These are phyloP conservation scores for Colletotrichum endophyticum DNA, from an alignment of 2,329 filamentous ascomycete species.

Conservation along the genomic window DNA sequence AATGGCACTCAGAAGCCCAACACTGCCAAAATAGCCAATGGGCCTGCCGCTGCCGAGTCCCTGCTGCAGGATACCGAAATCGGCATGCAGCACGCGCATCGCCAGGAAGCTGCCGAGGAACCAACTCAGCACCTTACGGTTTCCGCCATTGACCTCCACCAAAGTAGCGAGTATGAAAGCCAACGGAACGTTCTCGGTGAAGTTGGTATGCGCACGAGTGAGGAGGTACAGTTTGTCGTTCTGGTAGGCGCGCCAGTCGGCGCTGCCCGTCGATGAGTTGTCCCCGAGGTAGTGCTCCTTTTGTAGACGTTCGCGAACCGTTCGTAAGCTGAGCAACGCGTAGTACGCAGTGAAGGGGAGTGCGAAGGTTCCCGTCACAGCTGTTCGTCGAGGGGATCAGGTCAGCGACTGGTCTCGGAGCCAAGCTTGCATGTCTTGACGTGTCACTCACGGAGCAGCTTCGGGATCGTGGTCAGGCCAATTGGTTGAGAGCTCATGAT, in stretches of 20 bases:
- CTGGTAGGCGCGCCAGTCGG: background rate
- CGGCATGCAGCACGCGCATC: background rate
- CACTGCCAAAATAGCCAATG: background rate
- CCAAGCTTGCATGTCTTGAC: background rate
- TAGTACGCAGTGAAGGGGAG: constrained; percentile 12
- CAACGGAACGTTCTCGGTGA: background rate
- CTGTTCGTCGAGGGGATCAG: background rate
- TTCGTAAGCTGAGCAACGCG: constrained; percentile 3
- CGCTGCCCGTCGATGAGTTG: background rate
- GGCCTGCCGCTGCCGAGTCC: background rate
- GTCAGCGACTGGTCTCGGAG: background rate
- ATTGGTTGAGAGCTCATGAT: background rate
- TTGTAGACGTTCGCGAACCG: background rate
- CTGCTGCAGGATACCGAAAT: background rate
- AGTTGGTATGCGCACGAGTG: constrained; percentile 1
- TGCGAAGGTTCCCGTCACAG: constrained; percentile 1
- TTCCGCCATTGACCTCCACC: constrained; percentile 4
- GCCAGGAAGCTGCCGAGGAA: background rate
- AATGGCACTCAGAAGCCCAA: background rate
- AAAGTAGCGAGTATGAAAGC: background rate
- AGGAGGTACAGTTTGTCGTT: background rate
- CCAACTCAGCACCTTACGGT: background rate
- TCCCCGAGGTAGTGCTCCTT: constrained; percentile 4
- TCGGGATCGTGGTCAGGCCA: constrained; percentile 2
- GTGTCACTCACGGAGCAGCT: constrained; percentile 2